Percentiles rank a stretch among this genome's conserved stretches.
phyloP scores from a whole-genome alignment of 169 alveolate species.

The Cryptosporidium canis region DNA sequence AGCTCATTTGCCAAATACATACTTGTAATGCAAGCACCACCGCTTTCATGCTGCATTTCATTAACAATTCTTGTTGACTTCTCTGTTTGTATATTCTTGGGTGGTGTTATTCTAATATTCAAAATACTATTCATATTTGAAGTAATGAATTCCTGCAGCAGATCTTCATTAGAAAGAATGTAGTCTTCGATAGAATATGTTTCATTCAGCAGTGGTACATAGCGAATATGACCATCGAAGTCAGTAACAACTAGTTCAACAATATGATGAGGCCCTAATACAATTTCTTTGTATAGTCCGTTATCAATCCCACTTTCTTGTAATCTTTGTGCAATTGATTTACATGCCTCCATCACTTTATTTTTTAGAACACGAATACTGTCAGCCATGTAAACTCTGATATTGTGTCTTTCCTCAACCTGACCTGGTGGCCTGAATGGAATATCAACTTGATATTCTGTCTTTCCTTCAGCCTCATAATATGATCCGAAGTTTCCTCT shows the following conservation, averaged over 20 bases:
- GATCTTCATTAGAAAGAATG: constrained; percentile 62
- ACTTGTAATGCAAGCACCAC: constrained; percentile 67
- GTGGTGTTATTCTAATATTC: constrained; percentile 39
- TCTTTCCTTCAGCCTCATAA: constrained; percentile 43
- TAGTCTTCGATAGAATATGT: constrained; percentile 58
- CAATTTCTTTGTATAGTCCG: constrained; percentile 64
- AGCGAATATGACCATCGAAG: constrained; percentile 70
- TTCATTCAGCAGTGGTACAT: constrained; percentile 55
- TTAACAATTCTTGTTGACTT: constrained; percentile 41
- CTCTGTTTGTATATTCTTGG: constrained; percentile 37
- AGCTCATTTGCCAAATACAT: constrained; percentile 70
- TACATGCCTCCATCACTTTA: constrained; percentile 69
- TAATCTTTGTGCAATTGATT: constrained; percentile 62
- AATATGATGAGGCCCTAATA: constrained; percentile 58
- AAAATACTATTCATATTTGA: constrained; percentile 66
- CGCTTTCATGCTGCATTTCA: constrained; percentile 72
- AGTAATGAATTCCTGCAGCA: constrained; percentile 65
- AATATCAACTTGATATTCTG: constrained; percentile 70
- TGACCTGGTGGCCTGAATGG: constrained; percentile 73
- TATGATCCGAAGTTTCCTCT: constrained; percentile 64
- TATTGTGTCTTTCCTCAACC: constrained; percentile 68
- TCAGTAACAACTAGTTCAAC: constrained; percentile 68
- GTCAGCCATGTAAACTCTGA: constrained; percentile 70
- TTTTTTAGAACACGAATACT: constrained; percentile 53
- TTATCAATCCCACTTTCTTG: constrained; percentile 71